Percentiles rank a stretch among this genome's conserved stretches.
Conservation (phyloP, 805 yeast genomes). For the Lipomyces anomalus region DNA sequence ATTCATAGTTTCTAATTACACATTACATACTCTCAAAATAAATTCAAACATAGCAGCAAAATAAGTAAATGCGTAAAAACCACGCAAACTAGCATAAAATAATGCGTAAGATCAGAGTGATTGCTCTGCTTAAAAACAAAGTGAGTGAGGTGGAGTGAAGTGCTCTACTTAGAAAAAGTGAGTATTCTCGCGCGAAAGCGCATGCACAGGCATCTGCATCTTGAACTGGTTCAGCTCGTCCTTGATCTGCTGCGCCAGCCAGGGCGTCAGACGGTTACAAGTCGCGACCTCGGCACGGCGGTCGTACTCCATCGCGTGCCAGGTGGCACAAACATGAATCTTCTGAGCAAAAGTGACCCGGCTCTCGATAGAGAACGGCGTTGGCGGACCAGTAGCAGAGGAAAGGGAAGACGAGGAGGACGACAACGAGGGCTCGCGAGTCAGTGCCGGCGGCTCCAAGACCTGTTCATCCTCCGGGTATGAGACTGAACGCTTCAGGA, state of each 20-base stretch:
- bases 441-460: constrained; percentile 6
- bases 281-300: constrained; percentile 90
- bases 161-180: constrained; percentile 67
- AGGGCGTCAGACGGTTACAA: constrained; percentile 84
- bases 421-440: constrained; percentile 8
- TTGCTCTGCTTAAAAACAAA: too few species aligned
- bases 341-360: constrained; percentile 67
- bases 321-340: constrained; percentile 79
- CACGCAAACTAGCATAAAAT: too few species aligned
- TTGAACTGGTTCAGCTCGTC: constrained; percentile 70
- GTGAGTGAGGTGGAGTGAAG: too few species aligned
- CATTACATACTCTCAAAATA: too few species aligned
- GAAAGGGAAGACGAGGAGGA: constrained; percentile 13
- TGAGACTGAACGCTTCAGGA: background rate
- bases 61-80: too few species aligned
- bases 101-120: too few species aligned
- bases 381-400: constrained; percentile 4
- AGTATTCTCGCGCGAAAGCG: constrained; percentile 69
- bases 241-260: constrained; percentile 76
- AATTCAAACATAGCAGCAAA: too few species aligned
- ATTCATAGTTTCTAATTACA: too few species aligned
- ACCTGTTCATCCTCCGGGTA: background rate
- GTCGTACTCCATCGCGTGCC: constrained; percentile 77
- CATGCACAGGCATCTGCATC: constrained; percentile 82
- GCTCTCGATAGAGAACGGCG: background rate